Evolutionary conservation across 192 early-diverging fungal species (phyloP).

Genomic region (Globomyces pollinis-pini): DNA sequence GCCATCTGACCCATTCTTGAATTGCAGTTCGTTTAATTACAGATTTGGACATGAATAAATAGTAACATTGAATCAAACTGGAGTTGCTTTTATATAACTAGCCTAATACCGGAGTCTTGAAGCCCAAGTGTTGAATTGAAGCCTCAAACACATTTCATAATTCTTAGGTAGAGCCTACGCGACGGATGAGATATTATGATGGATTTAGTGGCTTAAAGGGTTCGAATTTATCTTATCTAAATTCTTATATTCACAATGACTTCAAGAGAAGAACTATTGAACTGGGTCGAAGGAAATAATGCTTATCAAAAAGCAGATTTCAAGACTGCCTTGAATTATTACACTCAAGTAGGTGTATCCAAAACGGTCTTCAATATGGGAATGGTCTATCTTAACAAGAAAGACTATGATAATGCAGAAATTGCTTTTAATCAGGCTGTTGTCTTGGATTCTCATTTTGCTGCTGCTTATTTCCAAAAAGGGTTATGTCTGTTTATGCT

Average conservation of each 20-base stretch:
- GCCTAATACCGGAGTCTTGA: background rate
- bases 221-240: background rate
- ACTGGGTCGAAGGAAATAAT: conserved; percentile 23
- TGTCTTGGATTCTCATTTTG: conserved; percentile 67
- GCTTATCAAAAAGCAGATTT: conserved; percentile 21
- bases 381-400: conserved; percentile 67
- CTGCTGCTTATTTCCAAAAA: conserved; percentile 78
- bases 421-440: conserved; percentile 58
- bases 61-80: background rate
- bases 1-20: conserved; percentile 20
- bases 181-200: background rate
- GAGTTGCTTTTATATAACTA: background rate
- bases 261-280: conserved; percentile 25
- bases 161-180: background rate
- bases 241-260: conserved; percentile 11
- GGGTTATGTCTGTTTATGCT: conserved; percentile 68
- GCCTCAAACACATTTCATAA: background rate
- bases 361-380: conserved; percentile 91
- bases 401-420: conserved; percentile 65
- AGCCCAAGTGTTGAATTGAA: background rate
- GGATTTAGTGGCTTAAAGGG: background rate
- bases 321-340: conserved; percentile 14
- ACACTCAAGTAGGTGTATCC: conserved; percentile 65
- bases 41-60: background rate
- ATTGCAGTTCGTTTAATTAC: conserved; percentile 14